These are phyloP conservation scores for Pseudofabraea citricarpa DNA, from an alignment of 2,329 filamentous ascomycete species.

Conservation along the genomic window DNA sequence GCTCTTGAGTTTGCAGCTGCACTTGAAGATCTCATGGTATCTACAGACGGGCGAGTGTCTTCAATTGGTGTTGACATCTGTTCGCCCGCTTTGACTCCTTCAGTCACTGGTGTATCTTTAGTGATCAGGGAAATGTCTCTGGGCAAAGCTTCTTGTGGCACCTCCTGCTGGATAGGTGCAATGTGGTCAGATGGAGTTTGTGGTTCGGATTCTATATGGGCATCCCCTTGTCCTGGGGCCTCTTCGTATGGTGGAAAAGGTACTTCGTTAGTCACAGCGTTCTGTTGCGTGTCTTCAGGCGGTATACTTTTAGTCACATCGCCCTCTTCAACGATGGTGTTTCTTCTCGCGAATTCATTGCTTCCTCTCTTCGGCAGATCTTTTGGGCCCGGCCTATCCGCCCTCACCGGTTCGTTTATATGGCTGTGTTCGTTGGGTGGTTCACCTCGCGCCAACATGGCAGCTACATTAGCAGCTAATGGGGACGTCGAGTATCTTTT, in stretches of 20 bases:
- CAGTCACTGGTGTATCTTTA: neutral
- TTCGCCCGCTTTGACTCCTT: too few species aligned
- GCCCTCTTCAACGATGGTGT: neutral
- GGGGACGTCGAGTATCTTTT: slow-evolving; percentile 4
- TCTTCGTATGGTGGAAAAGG: neutral
- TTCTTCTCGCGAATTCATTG: neutral
- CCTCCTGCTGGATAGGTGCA: too few species aligned
- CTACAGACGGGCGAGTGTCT: too few species aligned
- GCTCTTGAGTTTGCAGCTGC: neutral
- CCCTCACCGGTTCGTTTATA: slow-evolving; percentile 1
- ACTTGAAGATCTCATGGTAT: neutral
- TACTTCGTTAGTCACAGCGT: neutral
- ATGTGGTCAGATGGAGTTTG: too few species aligned
- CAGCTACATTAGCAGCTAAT: slow-evolving; percentile 5
- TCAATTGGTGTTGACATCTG: too few species aligned
- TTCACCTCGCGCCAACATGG: slow-evolving; percentile 2
- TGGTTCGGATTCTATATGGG: too few species aligned
- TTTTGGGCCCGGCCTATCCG: neutral
- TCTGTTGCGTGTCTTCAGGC: too few species aligned
- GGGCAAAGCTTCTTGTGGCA: too few species aligned
- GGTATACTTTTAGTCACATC: too few species aligned
- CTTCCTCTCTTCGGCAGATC: neutral
- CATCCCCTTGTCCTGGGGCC: neutral
- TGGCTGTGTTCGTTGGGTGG: neutral
- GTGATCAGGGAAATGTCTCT: too few species aligned